phyloP scores from a whole-genome alignment of 768 basidiomycete species.

The Podaxis carcinomalis region DNA sequence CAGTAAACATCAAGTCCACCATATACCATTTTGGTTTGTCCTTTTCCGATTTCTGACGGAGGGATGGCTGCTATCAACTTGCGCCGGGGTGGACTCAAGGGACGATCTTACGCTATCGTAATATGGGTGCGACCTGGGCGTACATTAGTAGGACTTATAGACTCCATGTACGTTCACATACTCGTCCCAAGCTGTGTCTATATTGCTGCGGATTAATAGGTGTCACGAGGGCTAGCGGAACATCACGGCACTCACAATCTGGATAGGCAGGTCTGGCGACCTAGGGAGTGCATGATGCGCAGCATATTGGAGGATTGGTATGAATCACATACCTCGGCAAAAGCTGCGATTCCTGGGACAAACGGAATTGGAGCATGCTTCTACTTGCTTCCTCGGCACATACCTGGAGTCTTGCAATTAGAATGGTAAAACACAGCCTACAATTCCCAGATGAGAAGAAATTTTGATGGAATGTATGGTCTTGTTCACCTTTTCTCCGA shows the following conservation, averaged over 20 bases:
- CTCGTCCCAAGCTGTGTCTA: conserved; percentile 91
- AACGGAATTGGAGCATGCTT: not conserved
- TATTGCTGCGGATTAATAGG: conserved; percentile 5
- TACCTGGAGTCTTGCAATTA: conserved; percentile 80
- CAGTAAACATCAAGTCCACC: conserved; percentile 73
- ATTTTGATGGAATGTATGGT: not conserved
- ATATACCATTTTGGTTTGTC: conserved; percentile 88
- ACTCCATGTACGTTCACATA: conserved; percentile 28
- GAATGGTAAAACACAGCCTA: conserved; percentile 87
- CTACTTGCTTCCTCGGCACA: conserved; percentile 12
- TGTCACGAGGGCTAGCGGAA: not conserved
- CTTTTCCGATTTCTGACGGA: conserved; percentile 67
- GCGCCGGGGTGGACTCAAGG: not conserved
- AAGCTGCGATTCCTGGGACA: conserved; percentile 65
- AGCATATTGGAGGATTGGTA: not conserved
- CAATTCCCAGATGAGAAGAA: not conserved
- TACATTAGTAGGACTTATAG: conserved; percentile 1
- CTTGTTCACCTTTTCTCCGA: conserved; percentile 62
- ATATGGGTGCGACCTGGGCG: conserved; percentile 64
- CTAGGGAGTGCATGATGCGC: conserved; percentile 27
- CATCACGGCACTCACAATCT: conserved; percentile 56
- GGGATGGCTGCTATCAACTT: not conserved
- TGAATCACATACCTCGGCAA: conserved; percentile 59
- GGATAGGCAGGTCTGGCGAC: conserved; percentile 85
- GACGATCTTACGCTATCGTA: conserved; percentile 56